phyloP scores from a whole-genome alignment of 2,329 filamentous ascomycete genomes.

The Mariannaea sp. region DNA sequence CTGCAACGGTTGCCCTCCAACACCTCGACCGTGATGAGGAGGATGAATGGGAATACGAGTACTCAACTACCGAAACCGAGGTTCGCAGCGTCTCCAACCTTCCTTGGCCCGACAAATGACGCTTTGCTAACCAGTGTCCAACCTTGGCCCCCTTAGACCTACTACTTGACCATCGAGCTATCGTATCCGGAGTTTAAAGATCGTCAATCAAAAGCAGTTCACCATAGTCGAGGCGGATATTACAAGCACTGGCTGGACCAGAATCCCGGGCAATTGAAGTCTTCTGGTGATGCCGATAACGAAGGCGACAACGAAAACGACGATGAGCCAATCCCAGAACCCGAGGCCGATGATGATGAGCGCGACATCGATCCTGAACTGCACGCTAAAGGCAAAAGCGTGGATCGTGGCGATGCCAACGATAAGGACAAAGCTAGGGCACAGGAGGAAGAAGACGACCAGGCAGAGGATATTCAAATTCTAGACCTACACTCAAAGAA shows the following conservation, averaged over 20 bases:
- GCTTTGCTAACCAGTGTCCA: neutral
- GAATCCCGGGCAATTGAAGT: constrained; percentile 29
- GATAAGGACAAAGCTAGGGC: constrained; percentile 25
- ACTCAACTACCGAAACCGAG: constrained; percentile 67
- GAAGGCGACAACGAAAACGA: constrained; percentile 37
- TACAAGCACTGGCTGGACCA: constrained; percentile 49
- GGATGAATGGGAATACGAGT: constrained; percentile 71
- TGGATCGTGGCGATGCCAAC: constrained; percentile 19
- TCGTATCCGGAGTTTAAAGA: constrained; percentile 63
- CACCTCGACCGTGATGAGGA: constrained; percentile 47
- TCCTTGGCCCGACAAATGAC: neutral
- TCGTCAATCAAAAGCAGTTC: constrained; percentile 46
- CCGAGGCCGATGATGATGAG: constrained; percentile 42
- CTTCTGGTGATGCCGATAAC: constrained; percentile 14
- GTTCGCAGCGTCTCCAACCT: constrained; percentile 39
- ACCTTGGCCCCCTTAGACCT: constrained; percentile 54
- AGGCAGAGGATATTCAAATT: constrained; percentile 67
- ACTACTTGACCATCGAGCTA: constrained; percentile 67
- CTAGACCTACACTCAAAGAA: constrained; percentile 78
- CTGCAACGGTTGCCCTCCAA: constrained; percentile 39
- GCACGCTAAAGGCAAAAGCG: constrained; percentile 27
- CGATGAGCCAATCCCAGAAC: constrained; percentile 41
- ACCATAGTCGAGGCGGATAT: constrained; percentile 52
- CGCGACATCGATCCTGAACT: constrained; percentile 34
- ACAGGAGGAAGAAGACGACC: constrained; percentile 15